A percentile compares a stretch with the other conserved stretches of the same genome.
These are phyloP conservation scores for Yamadazyma songkhlaensis DNA, from an alignment of 1,139 yeast species.

Conservation along the genomic window DNA sequence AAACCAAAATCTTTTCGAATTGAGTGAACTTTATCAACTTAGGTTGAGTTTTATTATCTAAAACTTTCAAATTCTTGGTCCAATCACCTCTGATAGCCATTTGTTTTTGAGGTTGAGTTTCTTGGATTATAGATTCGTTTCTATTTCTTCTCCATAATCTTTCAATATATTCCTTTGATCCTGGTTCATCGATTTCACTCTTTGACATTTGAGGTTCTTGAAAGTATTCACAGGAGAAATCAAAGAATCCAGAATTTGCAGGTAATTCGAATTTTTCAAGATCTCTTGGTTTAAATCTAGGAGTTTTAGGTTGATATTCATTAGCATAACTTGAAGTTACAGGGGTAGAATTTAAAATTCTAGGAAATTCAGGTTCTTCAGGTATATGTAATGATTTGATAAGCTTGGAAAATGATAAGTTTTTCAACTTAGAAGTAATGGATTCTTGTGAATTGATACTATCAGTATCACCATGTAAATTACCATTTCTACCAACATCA, in stretches of 20 bases:
- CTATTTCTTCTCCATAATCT: slow-evolving; percentile 88
- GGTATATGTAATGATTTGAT: slow-evolving; percentile 43
- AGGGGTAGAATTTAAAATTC: slow-evolving; percentile 40
- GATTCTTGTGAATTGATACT: slow-evolving; percentile 32
- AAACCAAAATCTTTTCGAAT: slow-evolving; percentile 79
- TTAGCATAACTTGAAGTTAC: slow-evolving; percentile 46
- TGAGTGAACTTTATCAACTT: slow-evolving; percentile 79
- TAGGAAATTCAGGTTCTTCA: slow-evolving; percentile 39
- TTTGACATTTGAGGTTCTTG: slow-evolving; percentile 95
- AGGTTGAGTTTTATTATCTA: slow-evolving; percentile 80
- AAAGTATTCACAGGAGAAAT: slow-evolving; percentile 86
- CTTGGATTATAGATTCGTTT: slow-evolving; percentile 80
- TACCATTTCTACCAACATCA: slow-evolving; percentile 9
- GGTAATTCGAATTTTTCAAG: slow-evolving; percentile 50
- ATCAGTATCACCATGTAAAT: slow-evolving; percentile 9
- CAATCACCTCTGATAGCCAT: slow-evolving; percentile 84
- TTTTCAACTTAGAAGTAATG: slow-evolving; percentile 35
- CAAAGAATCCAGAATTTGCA: slow-evolving; percentile 72
- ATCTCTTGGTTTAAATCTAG: slow-evolving; percentile 46
- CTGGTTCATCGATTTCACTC: slow-evolving; percentile 88
- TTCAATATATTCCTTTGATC: slow-evolving; percentile 80
- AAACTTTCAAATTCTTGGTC: slow-evolving; percentile 59
- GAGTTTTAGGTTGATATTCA: slow-evolving; percentile 51
- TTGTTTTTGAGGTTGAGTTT: slow-evolving; percentile 87
- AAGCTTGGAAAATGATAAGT: slow-evolving; percentile 40